A percentile compares a stretch with the other conserved stretches of the same genome.
phyloP scores from a whole-genome alignment of 139 green algal species.

The Volvox africanus region DNA sequence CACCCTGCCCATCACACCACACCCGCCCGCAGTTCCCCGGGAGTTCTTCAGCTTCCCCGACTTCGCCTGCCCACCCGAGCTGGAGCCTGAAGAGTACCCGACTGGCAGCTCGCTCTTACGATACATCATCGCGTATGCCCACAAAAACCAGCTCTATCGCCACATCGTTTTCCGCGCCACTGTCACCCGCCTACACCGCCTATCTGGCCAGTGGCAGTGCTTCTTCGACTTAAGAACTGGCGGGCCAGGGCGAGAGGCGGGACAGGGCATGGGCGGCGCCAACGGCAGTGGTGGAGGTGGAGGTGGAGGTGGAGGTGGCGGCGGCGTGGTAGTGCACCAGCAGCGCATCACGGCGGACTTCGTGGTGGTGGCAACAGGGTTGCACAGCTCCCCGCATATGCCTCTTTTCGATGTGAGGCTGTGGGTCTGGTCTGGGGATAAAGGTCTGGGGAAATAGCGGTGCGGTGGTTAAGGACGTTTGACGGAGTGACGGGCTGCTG shows the following conservation, averaged over 20 bases:
- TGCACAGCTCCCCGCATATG: constrained; percentile 39
- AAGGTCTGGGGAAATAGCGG: background rate
- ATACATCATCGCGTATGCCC: constrained; percentile 44
- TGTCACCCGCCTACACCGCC: constrained; percentile 36
- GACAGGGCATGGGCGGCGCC: too few relatives aligned
- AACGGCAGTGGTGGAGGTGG: constrained; percentile 3
- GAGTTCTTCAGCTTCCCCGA: constrained; percentile 36
- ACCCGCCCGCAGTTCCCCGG: background rate
- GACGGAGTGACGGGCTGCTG: too few relatives aligned
- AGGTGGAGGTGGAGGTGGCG: background rate
- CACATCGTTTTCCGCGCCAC: constrained; percentile 28
- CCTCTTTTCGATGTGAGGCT: constrained; percentile 17
- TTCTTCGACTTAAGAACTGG: constrained; percentile 28
- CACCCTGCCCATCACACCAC: too few relatives aligned
- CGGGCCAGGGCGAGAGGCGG: background rate
- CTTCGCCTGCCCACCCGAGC: constrained; percentile 35
- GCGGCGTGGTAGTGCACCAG: background rate
- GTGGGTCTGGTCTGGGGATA: background rate
- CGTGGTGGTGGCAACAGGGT: constrained; percentile 47
- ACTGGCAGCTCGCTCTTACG: constrained; percentile 26
- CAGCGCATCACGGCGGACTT: constrained; percentile 41
- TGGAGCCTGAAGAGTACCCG: constrained; percentile 38
- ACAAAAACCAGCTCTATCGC: constrained; percentile 21
- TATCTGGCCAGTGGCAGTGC: constrained; percentile 36
- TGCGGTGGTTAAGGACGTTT: too few relatives aligned